Base-by-base conservation (phyloP, 805 yeast species). In the Candida insectalens region DNA sequence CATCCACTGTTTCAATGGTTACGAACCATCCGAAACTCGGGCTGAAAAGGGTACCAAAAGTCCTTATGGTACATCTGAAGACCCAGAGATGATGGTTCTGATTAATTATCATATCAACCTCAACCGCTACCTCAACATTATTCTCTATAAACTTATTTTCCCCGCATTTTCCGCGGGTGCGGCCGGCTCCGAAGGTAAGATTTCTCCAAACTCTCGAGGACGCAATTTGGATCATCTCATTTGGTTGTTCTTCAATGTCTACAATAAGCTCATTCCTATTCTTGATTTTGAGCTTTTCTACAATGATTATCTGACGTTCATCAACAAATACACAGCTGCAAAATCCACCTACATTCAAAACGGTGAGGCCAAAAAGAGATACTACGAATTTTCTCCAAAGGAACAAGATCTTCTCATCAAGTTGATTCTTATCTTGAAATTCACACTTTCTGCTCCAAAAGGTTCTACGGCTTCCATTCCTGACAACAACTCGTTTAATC, bases 261-360 rank as follows among this genome's bases (percentile, higher is more conserved):
- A 67, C 47, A 72, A 72, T 51, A 63, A 66, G 16, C 61, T 72
- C 38, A 62, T 72, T 18, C 78, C 78, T 4, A 65, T 72, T 6
- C 62, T 72, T 40, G 77, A 71, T 43, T 71, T 67, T 42, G 68
- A 65, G 30, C 53, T 60, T 25, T 71, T 72, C 41, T 71, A 71
- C 65, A 65, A 64, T 43, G 63, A 65, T 33, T 72, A 72, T 22
- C 63, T 71, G 43, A 70, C 69, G 31, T 59, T 72, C 30, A 60
- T 62, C 44, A 63, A 63, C 45, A 59, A 52, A 32, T 57, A 48
- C 37, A 52, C 61, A 2, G 25, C 48, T 5, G 47, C 49, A 27
- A 41, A 45, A 12, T 50, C 59, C 13, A 51, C 54, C 10, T 45
- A 62, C 59, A 19, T 67, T 49, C 44, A 69, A 55, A 50, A 57